Evolutionary conservation across 345 rosid species (phyloP).

Genomic region (Syzygium jambos): DNA sequence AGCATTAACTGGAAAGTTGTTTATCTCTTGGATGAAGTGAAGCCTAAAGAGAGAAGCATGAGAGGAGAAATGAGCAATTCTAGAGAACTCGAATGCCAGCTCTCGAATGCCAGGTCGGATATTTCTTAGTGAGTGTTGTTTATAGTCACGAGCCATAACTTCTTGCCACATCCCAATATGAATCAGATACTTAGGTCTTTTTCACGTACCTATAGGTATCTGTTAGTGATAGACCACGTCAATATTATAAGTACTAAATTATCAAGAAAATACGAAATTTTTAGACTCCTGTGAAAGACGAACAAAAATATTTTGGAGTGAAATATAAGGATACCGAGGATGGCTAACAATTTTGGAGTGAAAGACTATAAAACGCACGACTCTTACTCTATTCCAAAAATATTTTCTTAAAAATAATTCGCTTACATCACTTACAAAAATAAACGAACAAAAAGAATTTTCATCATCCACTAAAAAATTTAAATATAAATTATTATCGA

Average conservation of each 20-base stretch:
- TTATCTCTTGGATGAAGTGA: not conserved
- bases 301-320: too few relatives aligned
- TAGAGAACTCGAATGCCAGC: not conserved
- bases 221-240: not conserved
- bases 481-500: not conserved
- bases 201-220: not conserved
- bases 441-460: not conserved
- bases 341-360: not conserved
- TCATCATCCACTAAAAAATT: not conserved
- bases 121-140: not conserved
- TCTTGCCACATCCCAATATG: not conserved
- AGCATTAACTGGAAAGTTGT: not conserved
- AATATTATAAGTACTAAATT: not conserved
- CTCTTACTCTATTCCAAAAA: not conserved
- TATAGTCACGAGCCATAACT: not conserved
- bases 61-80: not conserved
- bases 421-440: not conserved
- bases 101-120: not conserved
- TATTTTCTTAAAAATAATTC: not conserved
- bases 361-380: not conserved
- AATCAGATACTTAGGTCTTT: not conserved
- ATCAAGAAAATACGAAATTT: not conserved
- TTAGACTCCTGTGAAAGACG: not conserved
- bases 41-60: not conserved
- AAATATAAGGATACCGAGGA: not conserved